Percentiles rank a stretch among this genome's conserved stretches.
phyloP scores from a whole-genome alignment of 1,284 basidiomycete genomes.

The Polyporus tsugae region DNA sequence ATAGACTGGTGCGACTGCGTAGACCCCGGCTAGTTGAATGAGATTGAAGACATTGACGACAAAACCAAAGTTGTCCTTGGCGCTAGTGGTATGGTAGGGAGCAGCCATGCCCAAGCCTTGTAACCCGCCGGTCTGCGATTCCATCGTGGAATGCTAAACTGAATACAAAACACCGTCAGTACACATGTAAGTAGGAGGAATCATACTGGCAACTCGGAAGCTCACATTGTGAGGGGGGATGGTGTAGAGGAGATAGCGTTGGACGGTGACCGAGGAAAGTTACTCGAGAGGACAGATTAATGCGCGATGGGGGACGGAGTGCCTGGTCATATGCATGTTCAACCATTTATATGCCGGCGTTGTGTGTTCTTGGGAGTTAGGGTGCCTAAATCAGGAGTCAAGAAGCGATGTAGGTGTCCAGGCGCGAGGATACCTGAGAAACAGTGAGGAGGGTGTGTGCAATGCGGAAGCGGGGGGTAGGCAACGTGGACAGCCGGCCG shows the following conservation, averaged over 20 bases:
- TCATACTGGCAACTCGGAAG: background rate
- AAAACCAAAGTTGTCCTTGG: background rate
- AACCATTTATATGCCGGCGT: background rate
- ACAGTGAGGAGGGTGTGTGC: background rate
- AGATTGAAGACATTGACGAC: background rate
- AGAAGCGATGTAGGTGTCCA: too few relatives aligned
- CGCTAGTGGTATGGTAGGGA: background rate
- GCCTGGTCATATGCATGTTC: background rate
- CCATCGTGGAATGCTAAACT: background rate
- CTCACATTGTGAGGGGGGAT: constrained; percentile 1
- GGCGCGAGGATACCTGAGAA: too few relatives aligned
- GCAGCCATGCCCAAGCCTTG: background rate
- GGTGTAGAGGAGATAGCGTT: background rate
- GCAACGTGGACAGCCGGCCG: too few relatives aligned
- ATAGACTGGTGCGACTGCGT: background rate
- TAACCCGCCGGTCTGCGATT: background rate
- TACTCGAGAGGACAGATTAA: background rate
- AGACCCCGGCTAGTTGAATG: background rate
- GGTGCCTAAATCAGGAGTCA: too few relatives aligned
- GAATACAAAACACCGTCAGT: background rate
- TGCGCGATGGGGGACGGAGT: background rate
- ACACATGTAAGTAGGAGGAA: background rate
- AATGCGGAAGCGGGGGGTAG: too few relatives aligned
- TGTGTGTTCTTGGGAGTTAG: background rate
- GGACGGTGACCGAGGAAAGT: background rate